These are phyloP conservation scores for Xylaria sp. DNA, from an alignment of 2,329 filamentous ascomycete genomes.

Conservation along the genomic window DNA sequence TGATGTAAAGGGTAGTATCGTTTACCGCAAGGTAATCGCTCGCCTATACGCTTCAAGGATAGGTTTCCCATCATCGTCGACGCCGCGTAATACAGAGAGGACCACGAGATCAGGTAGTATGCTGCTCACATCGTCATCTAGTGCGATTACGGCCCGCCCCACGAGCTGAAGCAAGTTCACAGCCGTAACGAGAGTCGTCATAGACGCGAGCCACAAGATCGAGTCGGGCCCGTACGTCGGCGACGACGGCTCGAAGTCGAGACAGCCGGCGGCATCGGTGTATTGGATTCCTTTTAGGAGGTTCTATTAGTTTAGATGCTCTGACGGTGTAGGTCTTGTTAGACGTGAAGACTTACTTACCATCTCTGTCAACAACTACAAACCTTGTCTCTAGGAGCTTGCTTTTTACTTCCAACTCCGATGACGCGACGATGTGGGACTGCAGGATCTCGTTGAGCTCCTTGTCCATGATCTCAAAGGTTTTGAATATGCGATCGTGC, in stretches of 20 bases:
- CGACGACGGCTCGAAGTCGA: constrained; percentile 12
- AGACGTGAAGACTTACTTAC: neutral
- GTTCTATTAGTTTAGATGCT: neutral
- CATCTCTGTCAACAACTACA: constrained; percentile 8
- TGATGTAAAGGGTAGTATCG: too few relatives aligned
- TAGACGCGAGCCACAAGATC: neutral
- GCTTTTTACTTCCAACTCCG: neutral
- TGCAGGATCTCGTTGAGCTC: constrained; percentile 3
- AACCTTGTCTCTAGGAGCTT: constrained; percentile 17
- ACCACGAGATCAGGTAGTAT: constrained; percentile 1
- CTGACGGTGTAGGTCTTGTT: too few relatives aligned
- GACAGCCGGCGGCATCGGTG: neutral
- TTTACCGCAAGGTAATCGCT: constrained; percentile 2
- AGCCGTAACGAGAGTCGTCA: constrained; percentile 1
- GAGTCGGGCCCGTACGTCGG: neutral
- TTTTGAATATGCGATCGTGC: too few relatives aligned
- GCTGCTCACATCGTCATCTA: neutral
- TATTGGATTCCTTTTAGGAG: neutral
- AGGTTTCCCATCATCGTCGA: constrained; percentile 2
- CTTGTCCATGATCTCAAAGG: neutral
- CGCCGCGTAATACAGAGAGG: neutral
- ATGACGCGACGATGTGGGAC: neutral
- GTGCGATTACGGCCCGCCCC: neutral
- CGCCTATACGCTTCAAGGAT: constrained; percentile 7
- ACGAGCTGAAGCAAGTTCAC: constrained; percentile 10